These are phyloP conservation scores for Globisporangium solare DNA, from an alignment of 352 stramenopile species.

Conservation along the genomic window DNA sequence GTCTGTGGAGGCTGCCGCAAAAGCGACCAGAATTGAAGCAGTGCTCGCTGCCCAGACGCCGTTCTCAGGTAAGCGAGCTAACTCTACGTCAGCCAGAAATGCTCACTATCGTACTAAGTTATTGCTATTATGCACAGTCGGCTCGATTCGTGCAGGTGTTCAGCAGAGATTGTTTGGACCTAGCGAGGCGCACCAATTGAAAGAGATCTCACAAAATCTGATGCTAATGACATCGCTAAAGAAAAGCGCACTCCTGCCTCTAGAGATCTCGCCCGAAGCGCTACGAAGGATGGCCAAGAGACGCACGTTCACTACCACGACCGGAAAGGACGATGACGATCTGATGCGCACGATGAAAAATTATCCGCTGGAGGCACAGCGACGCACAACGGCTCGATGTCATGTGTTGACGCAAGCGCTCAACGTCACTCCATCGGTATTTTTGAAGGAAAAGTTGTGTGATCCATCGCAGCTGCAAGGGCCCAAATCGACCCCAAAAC, in stretches of 20 bases:
- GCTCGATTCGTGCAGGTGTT: constrained; percentile 33
- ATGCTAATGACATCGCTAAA: constrained; percentile 15
- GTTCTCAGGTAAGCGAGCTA: constrained; percentile 24
- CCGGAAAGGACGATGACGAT: neutral
- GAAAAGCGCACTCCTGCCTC: constrained; percentile 24
- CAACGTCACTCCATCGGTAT: constrained; percentile 33
- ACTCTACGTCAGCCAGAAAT: too few species aligned
- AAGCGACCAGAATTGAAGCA: constrained; percentile 6
- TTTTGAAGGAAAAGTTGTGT: constrained; percentile 32
- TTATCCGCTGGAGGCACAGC: constrained; percentile 41
- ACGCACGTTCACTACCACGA: neutral
- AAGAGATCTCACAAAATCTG: constrained; percentile 22
- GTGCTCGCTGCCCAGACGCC: constrained; percentile 18
- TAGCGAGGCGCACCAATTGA: constrained; percentile 34
- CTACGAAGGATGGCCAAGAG: constrained; percentile 12
- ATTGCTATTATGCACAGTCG: constrained; percentile 7
- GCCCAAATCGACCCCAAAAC: constrained; percentile 39
- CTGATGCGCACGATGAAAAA: constrained; percentile 25
- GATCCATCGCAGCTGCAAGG: constrained; percentile 5
- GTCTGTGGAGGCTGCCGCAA: neutral
- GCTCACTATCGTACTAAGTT: too few species aligned
- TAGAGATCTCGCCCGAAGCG: constrained; percentile 26
- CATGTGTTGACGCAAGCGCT: constrained; percentile 19
- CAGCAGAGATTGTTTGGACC: constrained; percentile 39
- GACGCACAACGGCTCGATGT: constrained; percentile 14